A percentile compares a stretch with the other conserved stretches of the same genome.
phyloP scores from a whole-genome alignment of 2,329 filamentous ascomycete species.

The Phoma sp. region DNA sequence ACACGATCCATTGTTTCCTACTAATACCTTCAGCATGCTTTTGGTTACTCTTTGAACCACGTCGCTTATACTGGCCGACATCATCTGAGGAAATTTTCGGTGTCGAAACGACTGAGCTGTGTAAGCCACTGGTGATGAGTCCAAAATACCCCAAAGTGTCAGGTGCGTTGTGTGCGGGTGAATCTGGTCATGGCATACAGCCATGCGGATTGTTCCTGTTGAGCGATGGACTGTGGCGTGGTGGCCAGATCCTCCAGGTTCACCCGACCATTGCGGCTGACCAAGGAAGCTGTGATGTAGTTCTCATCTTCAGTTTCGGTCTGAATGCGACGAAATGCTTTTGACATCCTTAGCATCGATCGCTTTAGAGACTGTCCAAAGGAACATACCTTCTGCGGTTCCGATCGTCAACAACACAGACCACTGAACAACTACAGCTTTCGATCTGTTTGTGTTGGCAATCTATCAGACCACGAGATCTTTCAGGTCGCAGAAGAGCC shows the following conservation, averaged over 20 bases:
- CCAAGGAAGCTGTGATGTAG: not conserved
- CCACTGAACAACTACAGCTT: not conserved
- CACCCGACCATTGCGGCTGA: slow-evolving; percentile 34
- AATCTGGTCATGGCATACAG: slow-evolving; percentile 43
- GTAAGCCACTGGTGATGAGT: slow-evolving; percentile 47
- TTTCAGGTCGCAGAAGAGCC: no score
- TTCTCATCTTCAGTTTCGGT: not conserved
- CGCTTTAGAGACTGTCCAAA: not conserved
- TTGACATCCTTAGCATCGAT: not conserved
- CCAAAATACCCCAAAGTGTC: slow-evolving; percentile 43
- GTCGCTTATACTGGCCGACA: slow-evolving; percentile 34
- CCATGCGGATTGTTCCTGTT: slow-evolving; percentile 44
- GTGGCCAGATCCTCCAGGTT: slow-evolving; percentile 44
- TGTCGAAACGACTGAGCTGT: slow-evolving; percentile 42
- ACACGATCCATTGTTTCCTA: no score
- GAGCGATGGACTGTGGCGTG: slow-evolving; percentile 48
- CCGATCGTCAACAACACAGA: not conserved
- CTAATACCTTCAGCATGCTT: no score
- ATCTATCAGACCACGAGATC: no score
- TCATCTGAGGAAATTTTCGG: slow-evolving; percentile 38
- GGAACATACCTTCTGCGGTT: not conserved
- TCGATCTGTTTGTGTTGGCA: no score
- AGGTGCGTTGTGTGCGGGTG: slow-evolving; percentile 37
- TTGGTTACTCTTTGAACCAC: no score
- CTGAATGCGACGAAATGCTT: not conserved